phyloP scores from a whole-genome alignment of 2,329 filamentous ascomycete species.

The Cladosporium sphaerospermum region DNA sequence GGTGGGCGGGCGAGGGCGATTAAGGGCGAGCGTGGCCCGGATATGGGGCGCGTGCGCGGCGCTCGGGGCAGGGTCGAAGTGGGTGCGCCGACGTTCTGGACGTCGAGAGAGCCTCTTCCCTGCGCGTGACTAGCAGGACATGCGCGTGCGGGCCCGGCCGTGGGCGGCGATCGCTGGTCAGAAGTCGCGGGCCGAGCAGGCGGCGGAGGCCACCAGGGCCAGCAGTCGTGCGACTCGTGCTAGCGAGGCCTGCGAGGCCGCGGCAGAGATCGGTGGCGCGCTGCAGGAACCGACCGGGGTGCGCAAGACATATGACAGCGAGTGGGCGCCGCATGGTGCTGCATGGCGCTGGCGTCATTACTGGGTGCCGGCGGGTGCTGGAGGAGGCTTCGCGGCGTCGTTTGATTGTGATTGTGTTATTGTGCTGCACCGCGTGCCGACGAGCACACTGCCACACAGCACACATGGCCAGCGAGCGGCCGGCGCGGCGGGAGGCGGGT shows the following conservation, averaged over 20 bases:
- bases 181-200: neutral
- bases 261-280: neutral
- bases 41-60: slow-evolving; percentile 6
- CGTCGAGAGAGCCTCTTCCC: slow-evolving; percentile 5
- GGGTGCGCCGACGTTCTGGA: slow-evolving; percentile 8
- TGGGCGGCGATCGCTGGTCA: slow-evolving; percentile 2
- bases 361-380: too few relatives aligned
- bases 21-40: slow-evolving; percentile 8
- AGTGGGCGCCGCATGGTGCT: neutral
- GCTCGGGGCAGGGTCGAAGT: slow-evolving; percentile 1
- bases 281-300: neutral
- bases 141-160: neutral
- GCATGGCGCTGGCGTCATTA: neutral
- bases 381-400: neutral
- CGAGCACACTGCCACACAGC: neutral
- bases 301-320: neutral
- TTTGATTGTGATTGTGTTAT: neutral
- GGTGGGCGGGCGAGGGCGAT: neutral
- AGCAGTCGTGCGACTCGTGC: neutral
- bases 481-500: neutral
- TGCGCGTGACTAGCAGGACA: slow-evolving; percentile 10
- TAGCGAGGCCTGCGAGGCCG: neutral
- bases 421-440: neutral
- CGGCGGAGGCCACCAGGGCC: neutral
- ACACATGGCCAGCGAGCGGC: neutral